These are phyloP conservation scores for Zangia roseola DNA, from an alignment of 768 basidiomycete genomes.

Conservation along the genomic window DNA sequence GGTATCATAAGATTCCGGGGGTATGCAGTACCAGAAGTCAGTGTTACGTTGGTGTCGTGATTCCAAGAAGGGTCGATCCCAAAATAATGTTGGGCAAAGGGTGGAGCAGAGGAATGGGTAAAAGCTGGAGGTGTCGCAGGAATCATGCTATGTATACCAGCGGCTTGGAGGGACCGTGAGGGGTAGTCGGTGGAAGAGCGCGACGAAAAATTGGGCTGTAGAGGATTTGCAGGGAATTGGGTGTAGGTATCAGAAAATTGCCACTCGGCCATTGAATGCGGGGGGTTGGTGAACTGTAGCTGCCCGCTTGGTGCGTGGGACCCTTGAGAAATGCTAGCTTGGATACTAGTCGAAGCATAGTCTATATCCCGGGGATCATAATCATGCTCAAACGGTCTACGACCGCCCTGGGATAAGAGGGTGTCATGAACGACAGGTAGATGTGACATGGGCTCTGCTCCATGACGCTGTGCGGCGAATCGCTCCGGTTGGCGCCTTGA, in stretches of 20 bases:
- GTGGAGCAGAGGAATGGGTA: neutral
- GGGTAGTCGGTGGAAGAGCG: neutral
- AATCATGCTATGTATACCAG: constrained; percentile 1
- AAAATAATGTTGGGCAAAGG: constrained; percentile 1
- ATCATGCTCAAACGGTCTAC: neutral
- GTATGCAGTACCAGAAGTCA: neutral
- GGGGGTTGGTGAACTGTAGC: neutral
- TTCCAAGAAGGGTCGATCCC: neutral
- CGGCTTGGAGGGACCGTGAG: constrained; percentile 1
- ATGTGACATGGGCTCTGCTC: neutral
- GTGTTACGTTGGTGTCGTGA: neutral
- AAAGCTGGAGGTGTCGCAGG: neutral
- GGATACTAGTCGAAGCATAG: neutral
- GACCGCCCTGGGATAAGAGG: neutral
- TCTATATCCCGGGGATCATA: constrained; percentile 1
- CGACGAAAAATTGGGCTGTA: neutral
- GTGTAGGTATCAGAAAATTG: constrained; percentile 1
- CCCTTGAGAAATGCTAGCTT: neutral
- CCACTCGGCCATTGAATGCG: constrained; percentile 3
- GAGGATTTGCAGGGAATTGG: constrained; percentile 1
- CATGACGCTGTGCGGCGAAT: neutral
- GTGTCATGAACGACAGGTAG: neutral
- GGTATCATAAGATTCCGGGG: constrained; percentile 1
- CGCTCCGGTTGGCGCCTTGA: neutral
- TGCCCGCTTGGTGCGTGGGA: constrained; percentile 1